Evolutionary conservation across 2,329 filamentous ascomycete genomes (phyloP), one percentile per base, ranked within the genome.

Genomic region (Lanzia echinophila): DNA sequence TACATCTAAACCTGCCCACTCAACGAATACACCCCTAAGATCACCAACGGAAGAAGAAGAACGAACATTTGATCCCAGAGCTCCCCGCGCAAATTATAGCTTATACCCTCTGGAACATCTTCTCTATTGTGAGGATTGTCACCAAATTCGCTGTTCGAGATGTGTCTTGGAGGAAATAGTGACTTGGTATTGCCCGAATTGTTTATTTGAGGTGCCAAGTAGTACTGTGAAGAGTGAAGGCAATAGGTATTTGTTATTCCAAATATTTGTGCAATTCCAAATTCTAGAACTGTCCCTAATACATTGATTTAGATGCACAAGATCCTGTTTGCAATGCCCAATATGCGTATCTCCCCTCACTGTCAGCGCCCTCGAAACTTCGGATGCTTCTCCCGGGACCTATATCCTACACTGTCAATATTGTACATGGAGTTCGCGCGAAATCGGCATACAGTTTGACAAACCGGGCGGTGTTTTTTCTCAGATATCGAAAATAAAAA

Each of bases 101-200:
- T 77, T 99, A 32, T 96, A 92, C 67, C 92, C 94, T 1, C 83
- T 96, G 43, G 92, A 97, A 67, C 86, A 96, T 68, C 81, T 99
- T 24, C 79, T 97, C 39, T 99, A 95, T 74, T 99, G 94, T 75
- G 92, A 96, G 68, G 94, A 97, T 69, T 99, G 94, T 70, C 90
- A 95, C 68, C 87, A 96, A 71, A 95, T 97, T 58, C 87, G 94
- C 62, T 99, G 94, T 68, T 88, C 90, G 6, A 79, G 90, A 72
- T 99, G 94, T 67, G 88, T 95, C 51, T 82, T 86, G 46, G 94
- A 99, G 68, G 94, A 99, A 72, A 90, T 96, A 53, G 84, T 95
- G 46, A 94, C 89, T 51, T 96, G 90, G 78, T 99, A 89, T 71
- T 99, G 94, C 66, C 94, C 94, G 5, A 92, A 84, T 68, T 99